Evolutionary conservation across 2,329 filamentous ascomycete genomes (phyloP).

Genomic region (Paecilomyces niveus): DNA sequence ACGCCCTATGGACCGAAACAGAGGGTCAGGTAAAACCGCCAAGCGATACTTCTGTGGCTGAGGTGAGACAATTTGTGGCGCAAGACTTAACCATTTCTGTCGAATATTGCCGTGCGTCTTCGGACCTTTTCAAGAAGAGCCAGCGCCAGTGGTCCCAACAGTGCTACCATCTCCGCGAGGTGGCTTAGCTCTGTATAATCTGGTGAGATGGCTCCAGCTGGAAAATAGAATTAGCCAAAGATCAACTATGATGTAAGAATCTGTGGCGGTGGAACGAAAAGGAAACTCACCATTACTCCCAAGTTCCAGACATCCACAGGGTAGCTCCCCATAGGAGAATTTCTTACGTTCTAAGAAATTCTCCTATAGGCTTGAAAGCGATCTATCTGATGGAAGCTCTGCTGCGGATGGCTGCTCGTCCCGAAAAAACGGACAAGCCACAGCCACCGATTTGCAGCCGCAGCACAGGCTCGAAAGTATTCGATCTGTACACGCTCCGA

Average conservation of each 20-base stretch:
- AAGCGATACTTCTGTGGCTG: neutral
- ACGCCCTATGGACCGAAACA: conserved; percentile 6
- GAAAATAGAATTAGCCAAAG: neutral
- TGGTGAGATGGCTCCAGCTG: neutral
- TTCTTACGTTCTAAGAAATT: too few relatives aligned
- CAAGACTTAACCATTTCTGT: conserved; percentile 5
- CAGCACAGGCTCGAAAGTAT: neutral
- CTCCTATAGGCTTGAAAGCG: neutral
- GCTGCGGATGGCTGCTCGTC: too few relatives aligned
- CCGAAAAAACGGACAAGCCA: too few relatives aligned
- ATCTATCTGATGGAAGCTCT: too few relatives aligned
- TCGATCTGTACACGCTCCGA: neutral
- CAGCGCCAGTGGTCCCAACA: conserved; percentile 28
- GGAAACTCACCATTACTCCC: neutral
- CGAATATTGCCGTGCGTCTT: neutral
- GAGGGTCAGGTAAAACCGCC: conserved; percentile 2
- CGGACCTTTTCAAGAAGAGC: neutral
- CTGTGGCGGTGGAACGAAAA: neutral
- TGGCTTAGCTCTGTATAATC: conserved; percentile 8
- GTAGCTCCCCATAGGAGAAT: neutral
- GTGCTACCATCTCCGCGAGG: conserved; percentile 30
- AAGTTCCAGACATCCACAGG: neutral
- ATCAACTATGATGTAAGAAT: neutral
- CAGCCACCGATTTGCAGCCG: too few relatives aligned
- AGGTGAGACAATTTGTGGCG: neutral